Percentiles rank a stretch among this genome's conserved stretches.
These are phyloP conservation scores for Plasmodium inui DNA, from an alignment of 169 alveolate species.

Conservation along the genomic window DNA sequence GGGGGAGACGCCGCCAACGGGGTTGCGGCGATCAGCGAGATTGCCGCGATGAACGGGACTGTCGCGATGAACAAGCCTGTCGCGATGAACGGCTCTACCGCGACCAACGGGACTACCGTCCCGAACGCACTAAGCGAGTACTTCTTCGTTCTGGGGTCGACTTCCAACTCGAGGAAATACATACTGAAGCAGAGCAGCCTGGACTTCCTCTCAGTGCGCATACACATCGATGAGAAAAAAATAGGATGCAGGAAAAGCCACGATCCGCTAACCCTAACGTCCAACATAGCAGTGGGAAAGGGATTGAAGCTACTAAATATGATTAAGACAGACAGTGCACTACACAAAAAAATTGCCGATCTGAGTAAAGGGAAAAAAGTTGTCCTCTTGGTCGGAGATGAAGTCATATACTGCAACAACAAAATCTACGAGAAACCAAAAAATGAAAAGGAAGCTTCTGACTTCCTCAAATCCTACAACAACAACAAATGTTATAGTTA, in stretches of 20 bases:
- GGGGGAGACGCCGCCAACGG: neutral
- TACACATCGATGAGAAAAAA: constrained; percentile 52
- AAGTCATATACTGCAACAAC: constrained; percentile 63
- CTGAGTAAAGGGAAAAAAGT: constrained; percentile 35
- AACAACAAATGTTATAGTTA: constrained; percentile 43
- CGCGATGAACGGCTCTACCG: neutral
- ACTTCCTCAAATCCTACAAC: constrained; percentile 62
- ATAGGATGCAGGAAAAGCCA: constrained; percentile 60
- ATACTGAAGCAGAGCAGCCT: constrained; percentile 43
- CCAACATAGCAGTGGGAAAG: constrained; percentile 58
- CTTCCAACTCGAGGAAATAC: constrained; percentile 61
- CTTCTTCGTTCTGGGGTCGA: constrained; percentile 63
- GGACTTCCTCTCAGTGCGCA: constrained; percentile 40
- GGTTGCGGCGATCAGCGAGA: neutral
- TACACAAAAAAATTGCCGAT: constrained; percentile 3
- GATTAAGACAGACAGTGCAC: constrained; percentile 10
- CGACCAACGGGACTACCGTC: neutral
- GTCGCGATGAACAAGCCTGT: neutral
- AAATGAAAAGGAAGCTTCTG: constrained; percentile 43
- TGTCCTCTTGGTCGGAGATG: constrained; percentile 56
- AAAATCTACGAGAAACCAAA: constrained; percentile 62
- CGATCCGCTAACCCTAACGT: constrained; percentile 57
- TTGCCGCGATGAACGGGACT: neutral
- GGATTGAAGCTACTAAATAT: constrained; percentile 38
- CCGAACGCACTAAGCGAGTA: constrained; percentile 7